These are phyloP conservation scores for Populus davidiana DNA, from an alignment of 345 rosid genomes.

Conservation along the genomic window DNA sequence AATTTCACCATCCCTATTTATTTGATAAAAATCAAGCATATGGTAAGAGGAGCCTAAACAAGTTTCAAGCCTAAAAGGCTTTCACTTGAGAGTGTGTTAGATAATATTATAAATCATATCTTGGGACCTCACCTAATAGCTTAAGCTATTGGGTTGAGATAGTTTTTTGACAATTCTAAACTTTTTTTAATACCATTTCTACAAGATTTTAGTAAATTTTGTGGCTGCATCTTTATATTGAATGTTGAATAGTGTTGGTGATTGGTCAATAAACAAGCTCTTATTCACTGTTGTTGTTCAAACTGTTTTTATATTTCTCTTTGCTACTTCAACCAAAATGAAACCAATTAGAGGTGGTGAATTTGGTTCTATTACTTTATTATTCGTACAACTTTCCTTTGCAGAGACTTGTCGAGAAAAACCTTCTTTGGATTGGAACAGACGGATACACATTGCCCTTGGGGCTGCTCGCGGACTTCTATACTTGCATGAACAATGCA, in stretches of 20 bases:
- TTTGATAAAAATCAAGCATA: too few species aligned
- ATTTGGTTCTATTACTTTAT: background rate
- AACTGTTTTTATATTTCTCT: background rate
- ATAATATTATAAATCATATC: too few species aligned
- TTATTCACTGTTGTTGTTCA: background rate
- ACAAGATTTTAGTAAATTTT: too few species aligned
- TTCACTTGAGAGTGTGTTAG: too few species aligned
- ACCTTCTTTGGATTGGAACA: conserved; percentile 81
- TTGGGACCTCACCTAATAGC: too few species aligned
- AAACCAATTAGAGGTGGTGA: background rate
- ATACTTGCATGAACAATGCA: conserved; percentile 92
- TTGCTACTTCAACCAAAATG: background rate
- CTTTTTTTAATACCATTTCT: background rate
- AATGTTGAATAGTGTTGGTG: background rate
- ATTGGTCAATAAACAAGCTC: background rate
- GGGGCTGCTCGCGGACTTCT: conserved; percentile 95
- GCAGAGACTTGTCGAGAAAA: conserved; percentile 55
- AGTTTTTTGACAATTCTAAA: background rate
- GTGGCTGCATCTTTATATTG: background rate
- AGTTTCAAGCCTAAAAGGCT: too few species aligned
- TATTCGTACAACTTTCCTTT: conserved; percentile 3
- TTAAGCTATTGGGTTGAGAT: too few species aligned
- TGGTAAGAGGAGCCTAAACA: too few species aligned
- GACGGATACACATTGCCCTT: conserved; percentile 59
- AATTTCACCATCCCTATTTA: too few species aligned